These are phyloP conservation scores for Priceomyces fermenticarens DNA, from an alignment of 805 yeast species.

Conservation along the genomic window DNA sequence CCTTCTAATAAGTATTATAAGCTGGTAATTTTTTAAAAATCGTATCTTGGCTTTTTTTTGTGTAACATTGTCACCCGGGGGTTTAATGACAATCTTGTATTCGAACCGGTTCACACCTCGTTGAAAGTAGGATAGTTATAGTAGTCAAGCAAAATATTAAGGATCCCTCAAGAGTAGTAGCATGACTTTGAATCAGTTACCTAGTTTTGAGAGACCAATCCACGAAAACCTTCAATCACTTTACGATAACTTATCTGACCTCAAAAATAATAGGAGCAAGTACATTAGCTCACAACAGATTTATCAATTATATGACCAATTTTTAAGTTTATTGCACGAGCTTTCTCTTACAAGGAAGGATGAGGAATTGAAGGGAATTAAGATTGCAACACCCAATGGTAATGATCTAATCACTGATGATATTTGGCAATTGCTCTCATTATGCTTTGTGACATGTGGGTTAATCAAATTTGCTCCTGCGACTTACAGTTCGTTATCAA, in stretches of 20 bases:
- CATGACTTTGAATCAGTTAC: slow-evolving; percentile 17
- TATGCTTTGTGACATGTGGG: slow-evolving; percentile 91
- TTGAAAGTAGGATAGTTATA: too few relatives aligned
- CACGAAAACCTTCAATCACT: slow-evolving; percentile 25
- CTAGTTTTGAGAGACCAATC: slow-evolving; percentile 33
- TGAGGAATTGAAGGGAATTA: slow-evolving; percentile 38
- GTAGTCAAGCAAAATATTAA: background rate
- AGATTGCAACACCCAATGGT: slow-evolving; percentile 39
- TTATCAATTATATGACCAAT: slow-evolving; percentile 54
- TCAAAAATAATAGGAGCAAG: slow-evolving; percentile 62
- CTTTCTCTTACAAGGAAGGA: slow-evolving; percentile 52
- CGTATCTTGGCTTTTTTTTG: slow-evolving; percentile 1
- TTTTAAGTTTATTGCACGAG: slow-evolving; percentile 51
- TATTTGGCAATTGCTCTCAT: slow-evolving; percentile 80
- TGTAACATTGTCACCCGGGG: background rate
- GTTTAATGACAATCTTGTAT: too few relatives aligned
- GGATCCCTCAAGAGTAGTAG: background rate
- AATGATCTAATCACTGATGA: slow-evolving; percentile 83
- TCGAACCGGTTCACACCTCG: too few relatives aligned
- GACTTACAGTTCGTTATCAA: slow-evolving; percentile 82
- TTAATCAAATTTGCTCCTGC: slow-evolving; percentile 89
- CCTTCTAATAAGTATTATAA: slow-evolving; percentile 1
- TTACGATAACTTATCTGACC: slow-evolving; percentile 24
- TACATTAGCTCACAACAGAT: slow-evolving; percentile 69
- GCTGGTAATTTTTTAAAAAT: too few relatives aligned